Base-by-base conservation (phyloP, 805 yeast genomes). In the Torulaspora gathmanii region DNA sequence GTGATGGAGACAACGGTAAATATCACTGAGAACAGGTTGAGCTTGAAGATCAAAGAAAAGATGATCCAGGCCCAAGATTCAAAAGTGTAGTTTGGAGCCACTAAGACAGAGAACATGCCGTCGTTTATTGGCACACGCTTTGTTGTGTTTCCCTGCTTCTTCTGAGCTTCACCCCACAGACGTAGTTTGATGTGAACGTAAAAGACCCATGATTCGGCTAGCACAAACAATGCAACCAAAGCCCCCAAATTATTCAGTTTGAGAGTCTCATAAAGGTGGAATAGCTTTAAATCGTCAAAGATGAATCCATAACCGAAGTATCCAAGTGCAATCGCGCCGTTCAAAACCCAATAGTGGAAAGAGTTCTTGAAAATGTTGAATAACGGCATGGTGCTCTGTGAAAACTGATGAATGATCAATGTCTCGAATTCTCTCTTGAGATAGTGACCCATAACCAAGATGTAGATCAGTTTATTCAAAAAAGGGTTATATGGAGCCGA, bases 81-180 rank as follows among this genome's bases (percentile, higher is more conserved):
- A 64, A 89, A 91, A 55, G 88, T 83, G 67, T 93, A 93, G 70
- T 93, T 93, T 54, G 99, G 99, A 65, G 88, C 85, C n/a, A 93
- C 81, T 28, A 90, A 86, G 46, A 73, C 67, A 49, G 78, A 74
- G 62, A 93, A 93, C 8, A 91, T 85, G 56, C 86, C 95, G 15
- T 96, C 96, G 50, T 74, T 73, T 17, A 98, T 64, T 16, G 71
- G 62, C 26, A 68, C 60, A 53, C 73, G 61, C 29, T 56, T 52
- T 29, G 54, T 65, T 5, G 63, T 53, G 39, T 59, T 64, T 16
- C 73, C 73, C 43, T 57, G 40, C 42, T 63, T 60, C 49, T 55
- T 57, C 43, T 64, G 65, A 25, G 53, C 46, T 42, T 69, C 73
- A 41, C 75, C 74, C 54, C 71, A 65, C n/a, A 68, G 57, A 54